Evolutionary conservation across 2,329 filamentous ascomycete species (phyloP).

Genomic region (Eutypa lata): DNA sequence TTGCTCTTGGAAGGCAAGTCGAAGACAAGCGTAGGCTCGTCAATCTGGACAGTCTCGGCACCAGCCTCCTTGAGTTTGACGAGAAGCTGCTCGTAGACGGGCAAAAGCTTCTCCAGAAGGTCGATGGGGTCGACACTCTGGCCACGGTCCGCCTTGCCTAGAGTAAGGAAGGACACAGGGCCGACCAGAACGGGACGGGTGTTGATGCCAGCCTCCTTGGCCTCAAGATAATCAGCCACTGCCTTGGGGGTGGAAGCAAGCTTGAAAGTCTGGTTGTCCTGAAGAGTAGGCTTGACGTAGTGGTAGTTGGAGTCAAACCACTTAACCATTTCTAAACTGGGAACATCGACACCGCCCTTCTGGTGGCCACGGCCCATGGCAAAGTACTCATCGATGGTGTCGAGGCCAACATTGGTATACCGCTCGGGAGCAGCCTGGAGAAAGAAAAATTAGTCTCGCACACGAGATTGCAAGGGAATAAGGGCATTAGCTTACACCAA

Average conservation of each 20-base stretch:
- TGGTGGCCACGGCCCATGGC: constrained; percentile 99
- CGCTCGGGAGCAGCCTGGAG: constrained; percentile 80
- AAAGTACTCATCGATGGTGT: constrained; percentile 94
- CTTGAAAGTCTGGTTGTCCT: constrained; percentile 96
- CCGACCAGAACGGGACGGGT: constrained; percentile 95
- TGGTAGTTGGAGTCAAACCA: constrained; percentile 99
- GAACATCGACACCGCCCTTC: constrained; percentile 89
- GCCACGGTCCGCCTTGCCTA: constrained; percentile 96
- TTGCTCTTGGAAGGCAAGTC: constrained; percentile 88
- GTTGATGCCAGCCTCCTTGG: constrained; percentile 90
- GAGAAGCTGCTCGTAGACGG: constrained; percentile 91
- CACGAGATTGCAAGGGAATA: neutral
- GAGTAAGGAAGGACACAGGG: constrained; percentile 94
- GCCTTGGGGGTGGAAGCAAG: constrained; percentile 87
- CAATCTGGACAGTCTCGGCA: constrained; percentile 95
- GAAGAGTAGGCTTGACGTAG: constrained; percentile 98
- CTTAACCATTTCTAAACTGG: constrained; percentile 98
- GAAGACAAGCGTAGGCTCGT: constrained; percentile 95
- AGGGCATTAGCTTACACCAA: constrained; percentile 64
- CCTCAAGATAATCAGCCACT: constrained; percentile 90
- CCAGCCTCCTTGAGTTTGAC: constrained; percentile 92
- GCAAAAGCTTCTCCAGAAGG: constrained; percentile 88
- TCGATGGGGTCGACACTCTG: constrained; percentile 91
- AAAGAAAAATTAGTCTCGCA: constrained; percentile 14
- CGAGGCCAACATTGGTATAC: constrained; percentile 86